Evolutionary conservation across 1,139 yeast species (phyloP).

Genomic region (Schizosaccharomyces versatilis): DNA sequence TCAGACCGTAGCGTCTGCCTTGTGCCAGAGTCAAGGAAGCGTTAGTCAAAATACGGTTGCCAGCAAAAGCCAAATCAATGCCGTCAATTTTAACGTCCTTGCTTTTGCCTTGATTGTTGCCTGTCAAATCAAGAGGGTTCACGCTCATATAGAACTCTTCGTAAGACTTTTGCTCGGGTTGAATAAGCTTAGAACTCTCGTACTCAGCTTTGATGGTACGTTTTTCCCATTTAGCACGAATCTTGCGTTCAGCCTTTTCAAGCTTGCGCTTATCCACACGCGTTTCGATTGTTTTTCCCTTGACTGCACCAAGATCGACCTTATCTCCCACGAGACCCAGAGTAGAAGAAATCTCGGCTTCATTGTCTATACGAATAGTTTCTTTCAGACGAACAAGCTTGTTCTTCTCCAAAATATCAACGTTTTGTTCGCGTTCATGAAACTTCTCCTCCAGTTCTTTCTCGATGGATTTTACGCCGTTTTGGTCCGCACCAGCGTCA

Average conservation of each 20-base stretch:
- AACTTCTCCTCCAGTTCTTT: constrained; percentile 28
- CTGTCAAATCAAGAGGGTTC: constrained; percentile 76
- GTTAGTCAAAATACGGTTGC: constrained; percentile 75
- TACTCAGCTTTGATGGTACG: constrained; percentile 45
- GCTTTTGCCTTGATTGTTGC: constrained; percentile 70
- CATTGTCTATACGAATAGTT: constrained; percentile 16
- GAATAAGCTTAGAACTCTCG: constrained; percentile 75
- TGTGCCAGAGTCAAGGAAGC: constrained; percentile 68
- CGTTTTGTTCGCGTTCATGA: constrained; percentile 24
- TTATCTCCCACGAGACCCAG: constrained; percentile 39
- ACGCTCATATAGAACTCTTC: constrained; percentile 87
- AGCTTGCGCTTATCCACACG: constrained; percentile 89
- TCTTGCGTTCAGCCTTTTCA: constrained; percentile 90
- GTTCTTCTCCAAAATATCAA: constrained; percentile 4
- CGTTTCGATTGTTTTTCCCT: constrained; percentile 79
- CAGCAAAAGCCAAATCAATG: constrained; percentile 82
- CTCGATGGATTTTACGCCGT: constrained; percentile 30
- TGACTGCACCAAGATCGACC: constrained; percentile 58
- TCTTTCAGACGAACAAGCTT: constrained; percentile 17
- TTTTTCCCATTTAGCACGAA: constrained; percentile 89
- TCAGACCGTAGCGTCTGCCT: constrained; percentile 90
- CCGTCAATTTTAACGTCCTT: constrained; percentile 85
- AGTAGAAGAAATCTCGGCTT: constrained; percentile 19
- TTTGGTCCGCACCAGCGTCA: constrained; percentile 58
- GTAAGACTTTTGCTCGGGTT: constrained; percentile 48